Evolutionary conservation across 202 grass and related monocot species (phyloP), one percentile per base, ranked within the genome.

Genomic region (Cymbopogon flexuosus): DNA sequence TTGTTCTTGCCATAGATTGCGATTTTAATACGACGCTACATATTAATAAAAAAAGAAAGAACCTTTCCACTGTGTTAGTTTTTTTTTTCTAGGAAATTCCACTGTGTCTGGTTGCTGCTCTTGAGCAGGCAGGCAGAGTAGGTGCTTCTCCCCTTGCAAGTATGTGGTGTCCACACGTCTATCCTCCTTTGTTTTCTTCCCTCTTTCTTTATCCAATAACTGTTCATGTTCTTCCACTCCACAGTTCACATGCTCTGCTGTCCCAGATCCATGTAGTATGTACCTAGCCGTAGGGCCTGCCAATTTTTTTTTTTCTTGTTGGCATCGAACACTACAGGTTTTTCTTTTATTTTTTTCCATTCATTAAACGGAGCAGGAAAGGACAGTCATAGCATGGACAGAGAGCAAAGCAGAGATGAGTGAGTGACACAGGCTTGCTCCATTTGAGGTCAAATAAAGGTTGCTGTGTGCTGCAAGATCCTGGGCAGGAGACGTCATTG

Each of bases 401-500:
- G 18, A 27, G 2, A 15, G 10, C 42, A 1, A 1, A 45, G 42
- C 42, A 14, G 11, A 45, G 11, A 47, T 47, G 45, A 47, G 11
- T 16, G 33, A 6, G 11, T 16, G 33, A 6, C 79, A 83, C 79
- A 61, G 41, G 30, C 47, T n/a, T 29, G 12, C 71, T 13, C 58
- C 72, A 19, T 82, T 62, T 70, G 2, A 71, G 45, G 40, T 62
- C 76, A 80, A 23, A 51, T 75, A 33, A 33, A 33, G 35, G 49
- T 61, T 58, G 75, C 13, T 12, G 19, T 18, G 3, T 81, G 78
- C 76, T 35, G 23, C 76, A 79, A 31, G 61, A 84, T 84, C 75
- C 52, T 79, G 39, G 69, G 16, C 51, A 80, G 62, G 40, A 14
- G 66, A 18, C 39, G 36, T 72, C 31, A 58, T 67, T 67, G 62